These are phyloP conservation scores for Trichoderma virens DNA, from an alignment of 495 filamentous ascomycete genomes.

Conservation along the genomic window DNA sequence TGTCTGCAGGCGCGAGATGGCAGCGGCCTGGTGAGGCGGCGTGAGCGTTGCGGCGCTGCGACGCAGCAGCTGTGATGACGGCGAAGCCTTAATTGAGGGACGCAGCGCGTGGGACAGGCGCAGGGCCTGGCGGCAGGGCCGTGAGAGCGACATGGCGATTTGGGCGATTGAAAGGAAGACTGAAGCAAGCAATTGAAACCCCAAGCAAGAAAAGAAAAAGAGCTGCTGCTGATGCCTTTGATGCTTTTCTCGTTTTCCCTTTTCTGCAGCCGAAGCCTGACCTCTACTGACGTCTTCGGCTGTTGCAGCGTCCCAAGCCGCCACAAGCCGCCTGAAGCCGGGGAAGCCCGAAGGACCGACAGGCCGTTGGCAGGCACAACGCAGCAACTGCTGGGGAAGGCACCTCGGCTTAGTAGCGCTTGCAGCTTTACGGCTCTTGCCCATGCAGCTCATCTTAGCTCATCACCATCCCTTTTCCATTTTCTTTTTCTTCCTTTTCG, in stretches of 20 bases:
- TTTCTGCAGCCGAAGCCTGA: constrained; percentile 7
- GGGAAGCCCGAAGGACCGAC: constrained; percentile 10
- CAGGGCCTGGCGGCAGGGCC: constrained; percentile 27
- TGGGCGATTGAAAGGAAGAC: background rate
- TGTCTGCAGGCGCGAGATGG: constrained; percentile 71
- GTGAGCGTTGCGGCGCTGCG: constrained; percentile 53
- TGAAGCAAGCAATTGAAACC: background rate
- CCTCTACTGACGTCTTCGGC: constrained; percentile 14
- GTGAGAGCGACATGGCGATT: constrained; percentile 28
- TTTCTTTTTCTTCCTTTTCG: background rate
- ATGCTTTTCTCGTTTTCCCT: background rate
- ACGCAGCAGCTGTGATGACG: constrained; percentile 1
- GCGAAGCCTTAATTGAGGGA: constrained; percentile 14
- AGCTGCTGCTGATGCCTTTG: background rate
- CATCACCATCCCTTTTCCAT: background rate
- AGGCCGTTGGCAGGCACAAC: background rate
- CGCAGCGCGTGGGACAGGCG: constrained; percentile 33
- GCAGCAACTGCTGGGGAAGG: background rate
- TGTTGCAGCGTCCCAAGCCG: constrained; percentile 20
- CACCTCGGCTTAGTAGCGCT: constrained; percentile 8
- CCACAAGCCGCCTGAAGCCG: constrained; percentile 29
- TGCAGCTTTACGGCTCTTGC: background rate
- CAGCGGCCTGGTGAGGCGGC: constrained; percentile 57
- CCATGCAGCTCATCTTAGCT: background rate
- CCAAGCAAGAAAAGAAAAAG: background rate